Base-by-base conservation (phyloP, 805 yeast genomes). In the Saccharomyces kudriavzevii region DNA sequence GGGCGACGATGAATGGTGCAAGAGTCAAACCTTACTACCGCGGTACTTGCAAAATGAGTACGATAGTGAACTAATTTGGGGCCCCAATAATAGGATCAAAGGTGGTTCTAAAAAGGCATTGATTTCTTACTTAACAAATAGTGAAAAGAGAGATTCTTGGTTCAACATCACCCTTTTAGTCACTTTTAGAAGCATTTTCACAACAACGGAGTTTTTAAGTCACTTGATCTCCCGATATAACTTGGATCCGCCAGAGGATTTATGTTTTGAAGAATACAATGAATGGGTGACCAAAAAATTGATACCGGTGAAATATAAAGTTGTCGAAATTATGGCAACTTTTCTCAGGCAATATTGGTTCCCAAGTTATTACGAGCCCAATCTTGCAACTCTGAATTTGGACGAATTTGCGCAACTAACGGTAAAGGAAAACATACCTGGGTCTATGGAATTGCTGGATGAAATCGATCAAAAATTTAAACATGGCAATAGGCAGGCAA, bases 241-340 rank as follows among this genome's bases (percentile, higher is more conserved):
- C 52, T 70, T 81, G n/a, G 80, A 79, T 55, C 92, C 96, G n/a
- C 96, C 96, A 0, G 96, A 87, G 62, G 96, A 94, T 0, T 70
- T 91, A 53, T 81, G 87, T 54, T 86, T 81, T 63, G 94, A 85
- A 55, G 95, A 88, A 61, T 87, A 85, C 66, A 79, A 81, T 45
- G 68, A 76, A 9, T 89, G 96, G 96, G 76, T 81, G 6, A 79
- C 80, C 29, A 79, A 78, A 63, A 88, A 87, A 60, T 81, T 83
- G 54, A 74, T 73, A 54, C 88, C 87, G 0, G 82, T 86, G 40
- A 79, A 89, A 52, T 60, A 77, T 17, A 74, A 86, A 52, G 86
- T 86, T 6, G 74, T 85, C 54, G 79, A 81, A 54, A 74, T 85
- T 29, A 78, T 89, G 80, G 81, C 79, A 59, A 69, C 79, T 14